A percentile compares a stretch with the other conserved stretches of the same genome.
phyloP scores from a whole-genome alignment of 2,329 filamentous ascomycete genomes.

The Lachnellula cervina region DNA sequence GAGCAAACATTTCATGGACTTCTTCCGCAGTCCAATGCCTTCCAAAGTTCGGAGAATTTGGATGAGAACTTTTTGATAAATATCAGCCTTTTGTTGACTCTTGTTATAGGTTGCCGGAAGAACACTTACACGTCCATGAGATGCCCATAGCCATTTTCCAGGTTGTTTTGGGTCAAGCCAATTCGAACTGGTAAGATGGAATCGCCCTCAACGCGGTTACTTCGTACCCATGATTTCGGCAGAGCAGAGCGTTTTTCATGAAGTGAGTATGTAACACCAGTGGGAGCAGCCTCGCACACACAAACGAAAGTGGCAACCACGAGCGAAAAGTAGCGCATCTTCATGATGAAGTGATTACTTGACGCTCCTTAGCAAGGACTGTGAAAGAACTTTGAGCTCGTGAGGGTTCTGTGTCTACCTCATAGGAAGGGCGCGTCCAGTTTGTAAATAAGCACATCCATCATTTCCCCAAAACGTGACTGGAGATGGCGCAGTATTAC shows the following conservation, averaged over 20 bases:
- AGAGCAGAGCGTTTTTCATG: constrained; percentile 15
- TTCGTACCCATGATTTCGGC: constrained; percentile 10
- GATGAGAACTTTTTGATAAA: constrained; percentile 21
- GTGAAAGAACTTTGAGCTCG: no score
- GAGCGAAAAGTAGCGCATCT: no score
- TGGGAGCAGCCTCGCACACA: constrained; percentile 8
- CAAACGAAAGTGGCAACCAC: no score
- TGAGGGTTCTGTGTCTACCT: no score
- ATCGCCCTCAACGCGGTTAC: constrained; percentile 10
- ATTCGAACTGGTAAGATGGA: constrained; percentile 20
- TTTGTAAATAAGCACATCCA: no score
- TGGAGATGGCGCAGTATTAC: no score
- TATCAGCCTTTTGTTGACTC: not conserved
- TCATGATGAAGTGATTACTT: no score
- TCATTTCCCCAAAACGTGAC: no score
- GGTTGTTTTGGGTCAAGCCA: constrained; percentile 18
- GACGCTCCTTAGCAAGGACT: no score
- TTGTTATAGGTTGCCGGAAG: not conserved
- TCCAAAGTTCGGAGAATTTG: constrained; percentile 31
- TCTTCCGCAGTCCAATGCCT: constrained; percentile 33
- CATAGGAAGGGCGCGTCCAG: no score
- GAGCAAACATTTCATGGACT: constrained; percentile 32
- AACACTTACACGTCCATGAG: constrained; percentile 22
- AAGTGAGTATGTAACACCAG: constrained; percentile 7
- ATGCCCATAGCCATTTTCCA: constrained; percentile 15